Conservation (phyloP, 768 basidiomycete species). For the Cyathus striatus region DNA sequence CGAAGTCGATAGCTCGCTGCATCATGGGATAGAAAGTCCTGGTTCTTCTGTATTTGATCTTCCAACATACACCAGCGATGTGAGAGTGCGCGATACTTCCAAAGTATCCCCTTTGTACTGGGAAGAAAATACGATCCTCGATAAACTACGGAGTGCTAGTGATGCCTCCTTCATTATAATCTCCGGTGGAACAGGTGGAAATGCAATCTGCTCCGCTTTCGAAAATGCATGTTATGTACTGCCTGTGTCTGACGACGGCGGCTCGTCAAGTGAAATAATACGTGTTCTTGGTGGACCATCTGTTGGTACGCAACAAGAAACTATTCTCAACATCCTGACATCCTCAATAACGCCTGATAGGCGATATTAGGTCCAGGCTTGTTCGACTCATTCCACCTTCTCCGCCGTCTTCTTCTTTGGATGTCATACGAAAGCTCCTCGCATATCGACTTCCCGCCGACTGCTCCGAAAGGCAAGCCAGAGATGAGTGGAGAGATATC, state of each 20-base stretch:
- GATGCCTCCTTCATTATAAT: slow-evolving; percentile 49
- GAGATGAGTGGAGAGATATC: slow-evolving; percentile 89
- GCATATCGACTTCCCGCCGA: slow-evolving; percentile 72
- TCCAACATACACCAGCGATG: slow-evolving; percentile 36
- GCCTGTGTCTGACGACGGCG: slow-evolving; percentile 94
- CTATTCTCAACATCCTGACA: not conserved
- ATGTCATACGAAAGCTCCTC: slow-evolving; percentile 72
- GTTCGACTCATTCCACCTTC: slow-evolving; percentile 77
- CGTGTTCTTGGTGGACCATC: slow-evolving; percentile 86
- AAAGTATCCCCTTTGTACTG: slow-evolving; percentile 2
- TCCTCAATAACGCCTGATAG: slow-evolving; percentile 26
- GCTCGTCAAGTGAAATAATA: slow-evolving; percentile 92
- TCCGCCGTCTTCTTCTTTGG: slow-evolving; percentile 52
- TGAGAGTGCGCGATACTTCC: slow-evolving; percentile 1
- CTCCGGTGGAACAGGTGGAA: slow-evolving; percentile 94
- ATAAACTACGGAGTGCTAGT: not conserved
- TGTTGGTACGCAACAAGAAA: slow-evolving; percentile 45
- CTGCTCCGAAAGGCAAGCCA: slow-evolving; percentile 67
- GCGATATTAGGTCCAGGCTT: slow-evolving; percentile 85
- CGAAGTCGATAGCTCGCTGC: slow-evolving; percentile 7
- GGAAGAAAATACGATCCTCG: not conserved
- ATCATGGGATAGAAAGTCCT: slow-evolving; percentile 38
- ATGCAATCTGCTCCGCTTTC: slow-evolving; percentile 86
- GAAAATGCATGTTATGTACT: slow-evolving; percentile 74
- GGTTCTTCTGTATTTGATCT: slow-evolving; percentile 75